A percentile compares a stretch with the other conserved stretches of the same genome.
phyloP scores from a whole-genome alignment of 768 basidiomycete species.

The Hygrophorus pudorinus region DNA sequence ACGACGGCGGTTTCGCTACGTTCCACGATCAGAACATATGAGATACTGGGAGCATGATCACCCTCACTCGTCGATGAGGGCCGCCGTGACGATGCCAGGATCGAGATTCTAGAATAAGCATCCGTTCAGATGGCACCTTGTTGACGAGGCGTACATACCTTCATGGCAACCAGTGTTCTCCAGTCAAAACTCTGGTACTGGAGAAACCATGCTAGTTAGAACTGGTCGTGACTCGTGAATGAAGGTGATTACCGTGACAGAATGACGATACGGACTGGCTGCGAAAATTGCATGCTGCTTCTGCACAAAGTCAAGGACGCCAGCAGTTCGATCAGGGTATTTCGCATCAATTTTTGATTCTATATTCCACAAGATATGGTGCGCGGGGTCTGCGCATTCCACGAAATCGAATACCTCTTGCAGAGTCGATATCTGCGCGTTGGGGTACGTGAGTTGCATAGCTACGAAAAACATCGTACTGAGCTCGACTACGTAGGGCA shows the following conservation, averaged over 20 bases:
- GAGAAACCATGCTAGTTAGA: not conserved
- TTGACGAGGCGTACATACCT: slow-evolving; percentile 28
- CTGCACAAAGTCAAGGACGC: slow-evolving; percentile 50
- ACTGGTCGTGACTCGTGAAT: not conserved
- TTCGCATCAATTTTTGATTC: slow-evolving; percentile 66
- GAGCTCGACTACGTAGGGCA: too few relatives aligned
- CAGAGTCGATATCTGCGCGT: slow-evolving; percentile 63
- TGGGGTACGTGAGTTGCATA: slow-evolving; percentile 54
- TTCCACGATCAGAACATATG: not conserved
- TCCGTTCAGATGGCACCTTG: not conserved
- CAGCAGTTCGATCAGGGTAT: slow-evolving; percentile 38
- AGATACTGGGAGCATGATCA: too few relatives aligned
- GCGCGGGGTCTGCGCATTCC: slow-evolving; percentile 57
- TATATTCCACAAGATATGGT: slow-evolving; percentile 61
- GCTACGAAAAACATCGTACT: slow-evolving; percentile 25
- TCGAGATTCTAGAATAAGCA: too few relatives aligned
- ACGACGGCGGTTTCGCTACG: slow-evolving; percentile 31
- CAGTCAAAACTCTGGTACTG: slow-evolving; percentile 81
- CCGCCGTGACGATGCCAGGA: too few relatives aligned
- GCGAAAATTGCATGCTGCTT: slow-evolving; percentile 51
- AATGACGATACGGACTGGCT: slow-evolving; percentile 46
- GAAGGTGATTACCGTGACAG: slow-evolving; percentile 45
- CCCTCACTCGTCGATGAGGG: too few relatives aligned
- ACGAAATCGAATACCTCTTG: slow-evolving; percentile 70
- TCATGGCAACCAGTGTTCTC: slow-evolving; percentile 67